A percentile compares a stretch with the other conserved stretches of the same genome.
These are phyloP conservation scores for Poa annua DNA, from an alignment of 176 grass and related monocot genomes.

Conservation along the genomic window DNA sequence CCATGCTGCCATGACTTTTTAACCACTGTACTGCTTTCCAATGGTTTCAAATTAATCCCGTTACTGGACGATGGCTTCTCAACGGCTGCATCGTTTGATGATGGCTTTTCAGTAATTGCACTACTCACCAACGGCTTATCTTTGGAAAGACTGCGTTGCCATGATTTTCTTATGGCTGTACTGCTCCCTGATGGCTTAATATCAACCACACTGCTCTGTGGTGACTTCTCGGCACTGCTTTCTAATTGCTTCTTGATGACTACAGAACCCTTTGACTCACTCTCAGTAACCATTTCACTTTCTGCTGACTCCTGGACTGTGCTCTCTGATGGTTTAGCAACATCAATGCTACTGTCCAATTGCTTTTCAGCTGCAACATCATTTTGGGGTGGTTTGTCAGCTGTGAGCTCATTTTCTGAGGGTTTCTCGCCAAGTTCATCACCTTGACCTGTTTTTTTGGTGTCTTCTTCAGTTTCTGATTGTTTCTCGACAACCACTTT, in stretches of 20 bases:
- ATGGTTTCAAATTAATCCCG: slow-evolving; percentile 30
- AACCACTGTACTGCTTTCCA: slow-evolving; percentile 38
- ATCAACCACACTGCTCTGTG: slow-evolving; percentile 41
- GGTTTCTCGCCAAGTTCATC: slow-evolving; percentile 46
- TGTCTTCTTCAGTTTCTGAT: slow-evolving; percentile 36
- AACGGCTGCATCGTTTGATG: slow-evolving; percentile 16
- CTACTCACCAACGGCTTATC: slow-evolving; percentile 37
- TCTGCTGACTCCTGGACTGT: slow-evolving; percentile 34
- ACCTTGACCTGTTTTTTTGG: slow-evolving; percentile 35
- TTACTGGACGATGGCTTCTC: slow-evolving; percentile 55
- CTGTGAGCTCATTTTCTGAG: slow-evolving; percentile 25
- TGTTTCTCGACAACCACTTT: slow-evolving; percentile 44
- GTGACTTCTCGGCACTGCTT: slow-evolving; percentile 41
- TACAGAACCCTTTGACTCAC: slow-evolving; percentile 36
- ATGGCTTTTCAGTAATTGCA: slow-evolving; percentile 40
- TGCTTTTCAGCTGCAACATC: slow-evolving; percentile 41
- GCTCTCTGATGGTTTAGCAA: slow-evolving; percentile 43
- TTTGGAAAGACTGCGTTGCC: slow-evolving; percentile 43
- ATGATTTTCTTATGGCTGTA: slow-evolving; percentile 38
- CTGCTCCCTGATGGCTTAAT: slow-evolving; percentile 43
- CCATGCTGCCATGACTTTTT: slow-evolving; percentile 46
- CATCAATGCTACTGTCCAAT: slow-evolving; percentile 17
- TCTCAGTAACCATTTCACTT: slow-evolving; percentile 26
- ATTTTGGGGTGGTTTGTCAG: slow-evolving; percentile 40
- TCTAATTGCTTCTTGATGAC: slow-evolving; percentile 36